Evolutionary conservation across 2,329 filamentous ascomycete species (phyloP).

Genomic region (Ascosphaera pollenicola): DNA sequence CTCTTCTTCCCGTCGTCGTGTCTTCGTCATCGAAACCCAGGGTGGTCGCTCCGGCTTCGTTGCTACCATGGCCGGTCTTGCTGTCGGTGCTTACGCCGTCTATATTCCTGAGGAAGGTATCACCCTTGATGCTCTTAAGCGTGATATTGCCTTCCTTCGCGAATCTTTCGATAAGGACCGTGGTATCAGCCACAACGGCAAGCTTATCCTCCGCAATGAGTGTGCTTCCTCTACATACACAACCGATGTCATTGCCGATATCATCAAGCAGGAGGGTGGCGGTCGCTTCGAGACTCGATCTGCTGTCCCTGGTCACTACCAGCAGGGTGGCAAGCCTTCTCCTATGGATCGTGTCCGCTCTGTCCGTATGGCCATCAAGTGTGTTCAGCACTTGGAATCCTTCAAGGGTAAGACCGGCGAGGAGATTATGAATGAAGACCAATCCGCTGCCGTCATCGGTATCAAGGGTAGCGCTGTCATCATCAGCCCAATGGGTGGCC

Average conservation of each 20-base stretch:
- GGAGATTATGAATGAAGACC: slow-evolving; percentile 49
- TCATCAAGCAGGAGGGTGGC: slow-evolving; percentile 82
- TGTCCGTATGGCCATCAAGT: slow-evolving; percentile 79
- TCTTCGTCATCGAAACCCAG: slow-evolving; percentile 97
- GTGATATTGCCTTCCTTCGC: slow-evolving; percentile 75
- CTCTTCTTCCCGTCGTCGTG: slow-evolving; percentile 73
- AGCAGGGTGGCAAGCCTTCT: slow-evolving; percentile 80
- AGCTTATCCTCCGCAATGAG: slow-evolving; percentile 92
- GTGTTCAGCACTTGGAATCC: slow-evolving; percentile 70
- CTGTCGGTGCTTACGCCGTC: slow-evolving; percentile 78
- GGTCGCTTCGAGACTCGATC: slow-evolving; percentile 83
- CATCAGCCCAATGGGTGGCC: slow-evolving; percentile 52
- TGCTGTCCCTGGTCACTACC: slow-evolving; percentile 81
- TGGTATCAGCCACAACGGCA: slow-evolving; percentile 73
- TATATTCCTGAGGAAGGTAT: slow-evolving; percentile 97
- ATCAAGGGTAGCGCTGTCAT: slow-evolving; percentile 76
- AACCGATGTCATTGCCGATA: slow-evolving; percentile 82
- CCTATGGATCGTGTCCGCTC: slow-evolving; percentile 92
- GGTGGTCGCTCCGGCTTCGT: slow-evolving; percentile 88
- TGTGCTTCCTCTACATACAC: slow-evolving; percentile 77
- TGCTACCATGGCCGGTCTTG: slow-evolving; percentile 70
- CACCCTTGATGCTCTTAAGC: slow-evolving; percentile 73
- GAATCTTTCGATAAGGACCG: slow-evolving; percentile 66
- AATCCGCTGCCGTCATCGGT: slow-evolving; percentile 66
- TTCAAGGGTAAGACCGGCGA: slow-evolving; percentile 45